phyloP scores from a whole-genome alignment of 352 stramenopile genomes.

The Poterioochromonas sp. region DNA sequence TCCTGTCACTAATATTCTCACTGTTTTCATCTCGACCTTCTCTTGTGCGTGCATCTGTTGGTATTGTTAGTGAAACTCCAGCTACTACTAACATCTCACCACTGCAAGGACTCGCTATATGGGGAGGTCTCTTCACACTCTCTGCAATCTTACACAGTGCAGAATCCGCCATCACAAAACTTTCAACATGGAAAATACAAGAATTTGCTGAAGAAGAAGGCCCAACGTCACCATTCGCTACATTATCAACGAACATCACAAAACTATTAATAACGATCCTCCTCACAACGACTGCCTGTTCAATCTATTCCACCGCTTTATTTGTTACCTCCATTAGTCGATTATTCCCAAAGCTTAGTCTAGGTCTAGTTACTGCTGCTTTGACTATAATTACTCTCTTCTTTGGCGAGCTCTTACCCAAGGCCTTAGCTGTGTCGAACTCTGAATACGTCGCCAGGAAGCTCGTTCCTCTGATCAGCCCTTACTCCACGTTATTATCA shows the following conservation, averaged over 20 bases:
- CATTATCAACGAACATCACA: constrained; percentile 69
- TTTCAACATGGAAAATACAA: constrained; percentile 68
- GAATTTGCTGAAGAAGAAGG: constrained; percentile 73
- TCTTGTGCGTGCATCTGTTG: constrained; percentile 10
- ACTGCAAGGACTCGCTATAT: background rate
- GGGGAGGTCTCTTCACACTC: background rate
- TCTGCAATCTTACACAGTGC: constrained; percentile 42
- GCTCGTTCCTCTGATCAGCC: constrained; percentile 62
- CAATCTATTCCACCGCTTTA: constrained; percentile 61
- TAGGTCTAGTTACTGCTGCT: constrained; percentile 56
- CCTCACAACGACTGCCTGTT: constrained; percentile 61
- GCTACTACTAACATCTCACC: constrained; percentile 6
- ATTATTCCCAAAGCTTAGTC: constrained; percentile 52
- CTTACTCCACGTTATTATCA: constrained; percentile 55
- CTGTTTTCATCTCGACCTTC: constrained; percentile 11
- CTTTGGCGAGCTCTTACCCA: constrained; percentile 70
- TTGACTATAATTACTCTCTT: constrained; percentile 66
- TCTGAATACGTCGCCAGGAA: constrained; percentile 59
- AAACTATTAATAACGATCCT: constrained; percentile 67
- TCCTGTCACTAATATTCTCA: constrained; percentile 14
- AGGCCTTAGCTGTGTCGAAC: constrained; percentile 67
- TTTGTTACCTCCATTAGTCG: constrained; percentile 48
- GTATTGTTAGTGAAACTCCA: constrained; percentile 14
- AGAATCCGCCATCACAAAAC: constrained; percentile 66
- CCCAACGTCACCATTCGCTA: constrained; percentile 46